Percentiles rank a stretch among this genome's conserved stretches.
These are phyloP conservation scores for Penicillium soppii DNA, from an alignment of 495 filamentous ascomycete genomes.

Conservation along the genomic window DNA sequence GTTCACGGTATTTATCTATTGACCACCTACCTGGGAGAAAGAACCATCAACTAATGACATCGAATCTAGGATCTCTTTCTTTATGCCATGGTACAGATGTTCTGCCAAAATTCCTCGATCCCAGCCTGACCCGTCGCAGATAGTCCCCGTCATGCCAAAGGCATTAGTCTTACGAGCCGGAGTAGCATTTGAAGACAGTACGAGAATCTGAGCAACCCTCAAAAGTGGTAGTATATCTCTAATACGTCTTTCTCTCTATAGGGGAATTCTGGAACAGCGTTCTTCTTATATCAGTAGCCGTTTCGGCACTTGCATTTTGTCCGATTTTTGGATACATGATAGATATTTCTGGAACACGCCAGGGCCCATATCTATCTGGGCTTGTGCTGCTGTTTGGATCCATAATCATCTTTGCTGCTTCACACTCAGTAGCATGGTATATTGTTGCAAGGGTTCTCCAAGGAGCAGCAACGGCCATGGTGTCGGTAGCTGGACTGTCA, in stretches of 20 bases:
- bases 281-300: conserved; percentile 18
- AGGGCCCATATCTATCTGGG: conserved; percentile 63
- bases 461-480: conserved; percentile 66
- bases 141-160: conserved; percentile 23
- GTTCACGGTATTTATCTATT: conserved; percentile 10
- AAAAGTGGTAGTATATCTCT: not conserved
- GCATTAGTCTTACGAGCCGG: conserved; percentile 19
- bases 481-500: conserved; percentile 66
- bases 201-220: not conserved
- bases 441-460: conserved; percentile 66
- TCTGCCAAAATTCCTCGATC: not conserved
- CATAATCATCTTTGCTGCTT: conserved; percentile 66
- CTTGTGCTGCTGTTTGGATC: conserved; percentile 60
- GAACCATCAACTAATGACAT: not conserved
- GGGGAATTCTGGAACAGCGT: conserved; percentile 24
- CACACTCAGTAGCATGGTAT: conserved; percentile 57
- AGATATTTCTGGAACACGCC: conserved; percentile 34
- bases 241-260: not conserved
- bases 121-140: conserved; percentile 10
- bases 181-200: conserved; percentile 18
- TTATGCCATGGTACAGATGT: conserved; percentile 17
- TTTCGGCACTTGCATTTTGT: conserved; percentile 13
- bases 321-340: conserved; percentile 18
- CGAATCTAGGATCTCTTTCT: conserved; percentile 17
- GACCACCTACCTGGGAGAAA: not conserved